phyloP scores from a whole-genome alignment of 306 rosid species.

The Vigna reflexopilosa region DNA sequence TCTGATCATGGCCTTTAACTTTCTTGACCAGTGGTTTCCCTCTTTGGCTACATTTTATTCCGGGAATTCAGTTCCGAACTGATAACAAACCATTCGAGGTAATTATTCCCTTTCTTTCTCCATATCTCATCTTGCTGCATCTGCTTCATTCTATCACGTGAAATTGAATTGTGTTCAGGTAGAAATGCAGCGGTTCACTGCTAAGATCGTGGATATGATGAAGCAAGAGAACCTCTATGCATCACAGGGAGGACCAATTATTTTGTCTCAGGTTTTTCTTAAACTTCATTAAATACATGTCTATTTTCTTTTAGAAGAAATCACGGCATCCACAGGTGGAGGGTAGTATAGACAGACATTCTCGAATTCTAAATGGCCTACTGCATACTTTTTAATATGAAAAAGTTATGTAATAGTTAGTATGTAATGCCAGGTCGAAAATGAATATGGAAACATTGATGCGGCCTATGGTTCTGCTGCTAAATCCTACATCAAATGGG shows the following conservation, averaged over 20 bases:
- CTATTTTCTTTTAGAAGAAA: background rate
- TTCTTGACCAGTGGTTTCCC: constrained; percentile 80
- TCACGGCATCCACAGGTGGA: background rate
- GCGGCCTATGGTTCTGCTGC: constrained; percentile 66
- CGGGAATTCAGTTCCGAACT: constrained; percentile 79
- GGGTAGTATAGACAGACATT: background rate
- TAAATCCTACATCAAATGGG: constrained; percentile 80
- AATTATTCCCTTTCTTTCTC: constrained; percentile 9
- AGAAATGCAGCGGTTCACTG: constrained; percentile 87
- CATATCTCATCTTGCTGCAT: background rate
- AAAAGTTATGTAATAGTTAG: background rate
- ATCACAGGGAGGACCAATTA: constrained; percentile 94
- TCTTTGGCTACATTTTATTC: constrained; percentile 85
- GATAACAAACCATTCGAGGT: constrained; percentile 89
- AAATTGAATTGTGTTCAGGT: constrained; percentile 54
- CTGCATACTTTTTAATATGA: constrained; percentile 2
- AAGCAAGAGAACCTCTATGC: constrained; percentile 86
- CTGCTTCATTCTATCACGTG: constrained; percentile 2
- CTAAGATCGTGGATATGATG: constrained; percentile 86
- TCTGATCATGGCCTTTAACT: constrained; percentile 28
- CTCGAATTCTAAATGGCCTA: background rate
- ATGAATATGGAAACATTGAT: constrained; percentile 82
- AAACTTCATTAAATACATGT: constrained; percentile 1
- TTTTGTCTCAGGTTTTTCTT: constrained; percentile 83
- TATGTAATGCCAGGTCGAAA: constrained; percentile 66